Conservation (phyloP, 108 stramenopile species). For the Nitzschia sp. region DNA sequence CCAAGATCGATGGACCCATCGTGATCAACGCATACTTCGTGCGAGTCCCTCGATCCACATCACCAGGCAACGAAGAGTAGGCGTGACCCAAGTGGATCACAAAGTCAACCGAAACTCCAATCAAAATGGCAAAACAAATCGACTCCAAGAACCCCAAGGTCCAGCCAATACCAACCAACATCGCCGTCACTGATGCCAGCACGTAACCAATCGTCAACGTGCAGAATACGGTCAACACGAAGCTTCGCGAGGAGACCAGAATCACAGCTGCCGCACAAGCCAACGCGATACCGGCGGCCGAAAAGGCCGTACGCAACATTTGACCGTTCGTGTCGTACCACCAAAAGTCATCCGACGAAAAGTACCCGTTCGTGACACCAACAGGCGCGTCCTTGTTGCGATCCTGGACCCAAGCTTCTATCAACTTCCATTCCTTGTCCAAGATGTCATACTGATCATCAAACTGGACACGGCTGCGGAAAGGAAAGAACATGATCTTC, state of each 20-base stretch:
- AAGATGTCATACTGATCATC: conserved; percentile 27
- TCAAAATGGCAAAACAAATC: conserved; percentile 56
- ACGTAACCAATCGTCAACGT: conserved; percentile 44
- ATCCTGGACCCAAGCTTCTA: conserved; percentile 40
- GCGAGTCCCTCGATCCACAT: conserved; percentile 29
- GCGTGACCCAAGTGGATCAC: conserved; percentile 60
- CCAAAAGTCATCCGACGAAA: conserved; percentile 42
- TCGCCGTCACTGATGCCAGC: conserved; percentile 50
- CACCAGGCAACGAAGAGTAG: conserved; percentile 40
- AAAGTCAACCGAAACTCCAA: conserved; percentile 52
- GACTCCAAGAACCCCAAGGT: conserved; percentile 46
- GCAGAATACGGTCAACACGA: conserved; percentile 45
- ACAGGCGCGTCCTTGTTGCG: conserved; percentile 28
- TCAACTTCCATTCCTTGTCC: conserved; percentile 43
- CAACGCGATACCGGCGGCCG: conserved; percentile 40
- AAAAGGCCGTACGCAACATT: conserved; percentile 31
- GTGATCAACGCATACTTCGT: conserved; percentile 40
- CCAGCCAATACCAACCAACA: conserved; percentile 48
- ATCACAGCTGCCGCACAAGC: conserved; percentile 42
- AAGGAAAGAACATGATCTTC: conserved; percentile 36
- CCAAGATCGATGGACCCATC: conserved; percentile 55
- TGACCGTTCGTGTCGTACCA: conserved; percentile 50
- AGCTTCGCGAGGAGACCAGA: conserved; percentile 40
- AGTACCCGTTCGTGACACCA: conserved; percentile 30
- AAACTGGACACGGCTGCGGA: conserved; percentile 30